Conservation (phyloP, 208 protist species). For the Zelonia costaricensis region DNA sequence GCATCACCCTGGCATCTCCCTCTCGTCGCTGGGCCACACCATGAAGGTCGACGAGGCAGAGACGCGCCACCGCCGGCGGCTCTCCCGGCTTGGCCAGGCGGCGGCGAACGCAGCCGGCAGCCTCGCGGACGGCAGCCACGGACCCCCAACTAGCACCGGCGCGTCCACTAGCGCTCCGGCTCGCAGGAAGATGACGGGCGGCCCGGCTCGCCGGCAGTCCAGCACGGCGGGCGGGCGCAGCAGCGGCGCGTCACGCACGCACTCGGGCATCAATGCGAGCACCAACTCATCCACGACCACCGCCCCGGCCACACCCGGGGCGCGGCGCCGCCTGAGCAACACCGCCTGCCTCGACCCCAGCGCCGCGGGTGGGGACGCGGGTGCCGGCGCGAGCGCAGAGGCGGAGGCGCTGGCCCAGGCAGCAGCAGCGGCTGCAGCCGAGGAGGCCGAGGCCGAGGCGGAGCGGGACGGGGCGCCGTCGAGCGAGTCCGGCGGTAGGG, state of each 20-base stretch:
- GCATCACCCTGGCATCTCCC: background rate
- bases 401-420: too few relatives aligned
- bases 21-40: conserved; percentile 21
- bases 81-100: background rate
- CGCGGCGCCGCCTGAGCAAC: background rate
- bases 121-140: too few relatives aligned
- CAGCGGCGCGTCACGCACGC: too few relatives aligned
- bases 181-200: too few relatives aligned
- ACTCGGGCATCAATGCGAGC: too few relatives aligned
- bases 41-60: conserved; percentile 5
- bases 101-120: too few relatives aligned
- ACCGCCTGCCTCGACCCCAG: background rate
- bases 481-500: too few relatives aligned
- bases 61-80: conserved; percentile 7
- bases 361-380: background rate
- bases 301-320: background rate
- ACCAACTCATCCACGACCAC: background rate
- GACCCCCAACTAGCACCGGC: too few relatives aligned
- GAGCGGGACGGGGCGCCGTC: too few relatives aligned
- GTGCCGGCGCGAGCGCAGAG: background rate
- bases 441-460: background rate
- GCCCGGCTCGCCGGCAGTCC: too few relatives aligned
- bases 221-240: too few relatives aligned
- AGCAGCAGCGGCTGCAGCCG: background rate
- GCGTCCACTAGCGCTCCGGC: too few relatives aligned